Evolutionary conservation across 2,329 filamentous ascomycete genomes (phyloP).

Genomic region (Orbilia oligospora): DNA sequence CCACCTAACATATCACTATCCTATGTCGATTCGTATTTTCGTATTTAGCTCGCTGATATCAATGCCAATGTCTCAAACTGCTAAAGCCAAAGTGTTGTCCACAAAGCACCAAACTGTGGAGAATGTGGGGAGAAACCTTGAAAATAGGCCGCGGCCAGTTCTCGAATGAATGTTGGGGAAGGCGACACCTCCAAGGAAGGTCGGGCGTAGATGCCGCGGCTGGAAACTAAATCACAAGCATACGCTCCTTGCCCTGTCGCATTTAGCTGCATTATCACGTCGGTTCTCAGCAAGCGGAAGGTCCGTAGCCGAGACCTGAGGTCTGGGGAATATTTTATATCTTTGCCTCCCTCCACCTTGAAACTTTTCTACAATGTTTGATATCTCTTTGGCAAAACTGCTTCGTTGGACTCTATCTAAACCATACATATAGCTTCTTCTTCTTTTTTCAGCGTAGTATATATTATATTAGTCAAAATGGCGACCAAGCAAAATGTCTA

Average conservation of each 20-base stretch:
- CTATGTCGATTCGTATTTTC: neutral
- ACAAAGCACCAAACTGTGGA: neutral
- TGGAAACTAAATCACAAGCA: conserved; percentile 32
- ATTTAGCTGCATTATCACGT: conserved; percentile 10
- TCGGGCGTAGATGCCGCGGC: conserved; percentile 46
- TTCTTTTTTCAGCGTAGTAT: neutral
- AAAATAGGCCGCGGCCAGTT: conserved; percentile 61
- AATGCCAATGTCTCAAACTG: no score
- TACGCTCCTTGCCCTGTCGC: conserved; percentile 11
- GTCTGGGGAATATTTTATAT: conserved; percentile 44
- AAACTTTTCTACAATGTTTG: neutral
- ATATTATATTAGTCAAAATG: conserved; percentile 23
- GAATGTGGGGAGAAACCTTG: conserved; percentile 13
- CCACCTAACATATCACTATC: neutral
- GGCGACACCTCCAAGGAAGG: conserved; percentile 3
- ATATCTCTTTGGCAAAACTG: neutral
- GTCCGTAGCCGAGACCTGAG: conserved; percentile 39
- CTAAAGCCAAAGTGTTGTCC: conserved; percentile 10
- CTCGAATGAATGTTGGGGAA: conserved; percentile 18
- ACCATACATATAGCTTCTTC: neutral
- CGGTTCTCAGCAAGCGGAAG: conserved; percentile 31
- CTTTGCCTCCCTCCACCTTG: conserved; percentile 20
- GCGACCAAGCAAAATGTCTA: conserved; percentile 72
- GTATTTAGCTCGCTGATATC: neutral
- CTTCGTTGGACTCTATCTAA: neutral